These are phyloP conservation scores for Lasiodiplodia sp. DNA, from an alignment of 2,329 filamentous ascomycete genomes.

Conservation along the genomic window DNA sequence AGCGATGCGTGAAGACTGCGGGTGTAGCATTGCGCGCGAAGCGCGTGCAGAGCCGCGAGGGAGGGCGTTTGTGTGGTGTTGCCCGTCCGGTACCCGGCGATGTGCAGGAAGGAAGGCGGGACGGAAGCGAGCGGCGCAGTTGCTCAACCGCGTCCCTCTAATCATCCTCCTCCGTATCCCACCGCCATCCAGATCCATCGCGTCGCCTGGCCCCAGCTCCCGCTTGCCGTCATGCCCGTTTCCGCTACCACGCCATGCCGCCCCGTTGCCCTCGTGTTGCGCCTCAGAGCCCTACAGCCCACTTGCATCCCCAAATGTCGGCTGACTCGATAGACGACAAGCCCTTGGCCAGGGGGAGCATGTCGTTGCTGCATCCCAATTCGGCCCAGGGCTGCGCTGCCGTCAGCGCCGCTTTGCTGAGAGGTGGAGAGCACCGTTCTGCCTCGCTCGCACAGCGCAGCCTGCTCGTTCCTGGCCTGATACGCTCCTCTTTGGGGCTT, in stretches of 20 bases:
- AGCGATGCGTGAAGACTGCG: constrained; percentile 1
- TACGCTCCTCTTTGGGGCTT: neutral
- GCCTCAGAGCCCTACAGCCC: constrained; percentile 25
- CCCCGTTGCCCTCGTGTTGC: constrained; percentile 10
- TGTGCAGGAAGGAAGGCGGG: neutral
- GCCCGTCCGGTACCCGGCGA: neutral
- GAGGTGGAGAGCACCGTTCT: neutral
- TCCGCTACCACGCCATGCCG: constrained; percentile 7
- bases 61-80: neutral
- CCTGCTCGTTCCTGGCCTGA: constrained; percentile 21
- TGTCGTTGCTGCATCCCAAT: constrained; percentile 9
- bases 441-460: neutral
- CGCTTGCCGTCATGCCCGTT: neutral
- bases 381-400: neutral
- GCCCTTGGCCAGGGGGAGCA: constrained; percentile 8
- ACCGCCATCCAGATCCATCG: constrained; percentile 11
- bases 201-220: neutral
- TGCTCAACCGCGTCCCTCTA: neutral
- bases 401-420: neutral
- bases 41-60: neutral
- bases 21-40: neutral
- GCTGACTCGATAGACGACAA: constrained; percentile 19
- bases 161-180: constrained; percentile 11
- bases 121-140: constrained; percentile 4
- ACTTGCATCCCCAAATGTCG: constrained; percentile 14